Conservation (phyloP, 306 rosid species). For the peach (Prunus persica) region DNA sequence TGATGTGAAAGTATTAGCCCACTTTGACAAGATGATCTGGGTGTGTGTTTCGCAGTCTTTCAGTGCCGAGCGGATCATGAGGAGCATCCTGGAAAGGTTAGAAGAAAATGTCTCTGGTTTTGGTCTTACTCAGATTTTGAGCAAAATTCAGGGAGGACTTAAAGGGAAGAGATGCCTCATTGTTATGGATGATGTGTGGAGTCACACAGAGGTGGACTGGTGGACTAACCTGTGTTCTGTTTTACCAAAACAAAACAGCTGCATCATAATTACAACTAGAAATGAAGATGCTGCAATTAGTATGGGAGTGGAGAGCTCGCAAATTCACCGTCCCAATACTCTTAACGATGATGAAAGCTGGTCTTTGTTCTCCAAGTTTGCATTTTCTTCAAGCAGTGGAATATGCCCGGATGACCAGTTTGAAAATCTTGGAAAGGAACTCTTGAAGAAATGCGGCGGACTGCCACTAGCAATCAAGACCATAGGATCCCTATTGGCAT, state of each 20-base stretch:
- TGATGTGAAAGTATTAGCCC: not conserved
- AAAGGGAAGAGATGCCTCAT: not conserved
- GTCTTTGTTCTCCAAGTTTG: constrained; percentile 9
- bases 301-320: not conserved
- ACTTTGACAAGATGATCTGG: constrained; percentile 10
- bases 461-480: constrained; percentile 22
- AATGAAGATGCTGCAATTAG: not conserved
- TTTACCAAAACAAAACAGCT: not conserved
- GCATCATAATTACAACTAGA: constrained; percentile 14
- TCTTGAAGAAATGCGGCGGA: constrained; percentile 16
- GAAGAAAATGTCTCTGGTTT: not conserved
- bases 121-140: not conserved
- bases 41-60: constrained; percentile 11
- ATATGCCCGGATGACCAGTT: not conserved
- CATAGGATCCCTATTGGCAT: constrained; percentile 9
- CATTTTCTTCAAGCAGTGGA: not conserved
- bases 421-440: not conserved
- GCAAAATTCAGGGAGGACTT: not conserved
- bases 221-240: not conserved
- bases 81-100: not conserved
- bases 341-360: constrained; percentile 3
- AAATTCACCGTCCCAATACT: constrained; percentile 3
- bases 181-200: constrained; percentile 29
- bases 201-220: not conserved
- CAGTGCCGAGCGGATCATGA: not conserved